Conservation (phyloP, 345 rosid genomes). For the Clausena lansium region DNA sequence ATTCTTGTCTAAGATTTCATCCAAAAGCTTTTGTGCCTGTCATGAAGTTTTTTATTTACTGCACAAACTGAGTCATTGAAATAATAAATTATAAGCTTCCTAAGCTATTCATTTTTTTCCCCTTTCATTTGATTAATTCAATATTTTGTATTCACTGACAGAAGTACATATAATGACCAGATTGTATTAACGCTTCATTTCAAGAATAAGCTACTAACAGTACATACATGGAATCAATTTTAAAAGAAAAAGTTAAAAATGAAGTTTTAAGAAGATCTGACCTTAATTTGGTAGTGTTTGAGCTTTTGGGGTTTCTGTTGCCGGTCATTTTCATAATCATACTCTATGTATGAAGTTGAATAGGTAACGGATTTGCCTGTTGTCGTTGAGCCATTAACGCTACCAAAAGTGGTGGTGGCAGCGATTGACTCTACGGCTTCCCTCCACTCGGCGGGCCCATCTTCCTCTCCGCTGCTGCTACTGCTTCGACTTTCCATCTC, state of each 20-base stretch:
- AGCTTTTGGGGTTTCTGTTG: conserved; percentile 50
- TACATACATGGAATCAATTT: background rate
- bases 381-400: conserved; percentile 17
- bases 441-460: conserved; percentile 68
- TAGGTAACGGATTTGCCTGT: conserved; percentile 8
- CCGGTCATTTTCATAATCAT: conserved; percentile 27
- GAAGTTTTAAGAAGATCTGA: conserved; percentile 9
- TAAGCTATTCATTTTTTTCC: background rate
- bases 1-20: conserved; percentile 60
- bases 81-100: background rate
- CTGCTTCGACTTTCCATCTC: conserved; percentile 33
- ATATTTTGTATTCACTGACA: background rate
- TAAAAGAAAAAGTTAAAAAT: background rate
- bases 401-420: conserved; percentile 46
- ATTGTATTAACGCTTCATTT: background rate
- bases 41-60: conserved; percentile 8
- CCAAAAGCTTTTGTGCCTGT: conserved; percentile 84
- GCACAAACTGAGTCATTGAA: background rate
- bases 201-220: background rate
- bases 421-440: conserved; percentile 73
- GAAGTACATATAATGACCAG: background rate
- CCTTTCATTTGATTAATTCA: too few relatives aligned
- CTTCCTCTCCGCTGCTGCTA: conserved; percentile 69
- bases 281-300: conserved; percentile 78
- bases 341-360: conserved; percentile 15